Conservation (phyloP, 495 filamentous ascomycete genomes). For the Terfezia boudieri region DNA sequence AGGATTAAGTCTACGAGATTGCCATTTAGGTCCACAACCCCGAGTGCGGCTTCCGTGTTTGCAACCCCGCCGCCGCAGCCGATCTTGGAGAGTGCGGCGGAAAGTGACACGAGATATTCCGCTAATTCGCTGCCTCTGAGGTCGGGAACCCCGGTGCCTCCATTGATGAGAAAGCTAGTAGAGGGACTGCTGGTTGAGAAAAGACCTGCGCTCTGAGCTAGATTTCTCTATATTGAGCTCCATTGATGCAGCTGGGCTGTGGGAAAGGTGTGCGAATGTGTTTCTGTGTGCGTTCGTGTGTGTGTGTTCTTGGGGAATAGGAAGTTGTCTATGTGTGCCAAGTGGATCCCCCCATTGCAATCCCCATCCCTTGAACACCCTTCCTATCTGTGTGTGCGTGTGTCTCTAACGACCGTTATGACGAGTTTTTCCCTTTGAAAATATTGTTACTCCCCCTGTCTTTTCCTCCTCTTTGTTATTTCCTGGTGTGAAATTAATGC, state of each 20-base stretch:
- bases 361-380: no score
- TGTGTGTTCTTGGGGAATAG: no score
- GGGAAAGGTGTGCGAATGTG: no score
- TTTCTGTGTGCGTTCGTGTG: no score
- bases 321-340: no score
- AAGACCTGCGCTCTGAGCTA: constrained; percentile 6
- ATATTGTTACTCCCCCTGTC: neutral
- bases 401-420: neutral
- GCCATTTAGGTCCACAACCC: neutral
- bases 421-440: neutral
- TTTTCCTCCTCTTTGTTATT: neutral
- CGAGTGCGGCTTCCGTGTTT: neutral
- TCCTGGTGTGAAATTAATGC: neutral
- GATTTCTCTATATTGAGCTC: no score
- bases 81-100: neutral
- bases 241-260: no score
- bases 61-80: neutral
- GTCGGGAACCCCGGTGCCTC: neutral
- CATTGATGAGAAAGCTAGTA: neutral
- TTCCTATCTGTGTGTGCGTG: neutral
- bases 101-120: neutral
- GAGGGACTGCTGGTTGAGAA: neutral
- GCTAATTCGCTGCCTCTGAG: neutral
- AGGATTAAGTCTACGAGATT: neutral
- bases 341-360: no score